Percentiles rank a stretch among this genome's conserved stretches.
Evolutionary conservation across 441 rosid species (phyloP).

Genomic region (Monsonia emarginata): DNA sequence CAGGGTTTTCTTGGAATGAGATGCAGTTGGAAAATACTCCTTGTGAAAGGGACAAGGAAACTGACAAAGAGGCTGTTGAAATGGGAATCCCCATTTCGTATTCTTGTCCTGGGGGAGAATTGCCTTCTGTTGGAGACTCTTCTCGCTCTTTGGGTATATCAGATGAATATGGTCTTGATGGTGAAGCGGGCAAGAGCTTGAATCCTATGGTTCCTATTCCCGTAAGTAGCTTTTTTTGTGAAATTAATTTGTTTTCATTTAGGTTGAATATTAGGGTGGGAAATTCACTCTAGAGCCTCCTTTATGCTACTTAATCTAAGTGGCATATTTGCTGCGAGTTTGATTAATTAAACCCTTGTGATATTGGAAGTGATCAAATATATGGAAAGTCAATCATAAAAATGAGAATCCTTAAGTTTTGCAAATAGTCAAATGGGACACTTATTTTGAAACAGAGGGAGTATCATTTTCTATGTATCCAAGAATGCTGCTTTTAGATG

Average conservation of each 20-base stretch:
- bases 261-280: neutral
- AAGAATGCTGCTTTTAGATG: neutral
- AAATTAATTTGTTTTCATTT: neutral
- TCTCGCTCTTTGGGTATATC: slow-evolving; percentile 31
- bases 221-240: slow-evolving; percentile 37
- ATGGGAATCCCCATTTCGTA: neutral
- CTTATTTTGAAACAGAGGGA: too few species aligned
- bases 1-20: slow-evolving; percentile 14
- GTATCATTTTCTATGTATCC: too few species aligned
- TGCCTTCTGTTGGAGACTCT: slow-evolving; percentile 28
- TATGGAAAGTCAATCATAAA: too few species aligned
- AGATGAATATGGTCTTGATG: slow-evolving; percentile 57
- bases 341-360: neutral
- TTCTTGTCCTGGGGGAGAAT: slow-evolving; percentile 22
- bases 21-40: slow-evolving; percentile 18
- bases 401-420: too few species aligned
- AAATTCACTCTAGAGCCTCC: neutral
- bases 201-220: slow-evolving; percentile 78
- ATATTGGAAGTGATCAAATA: neutral
- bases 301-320: neutral
- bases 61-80: slow-evolving; percentile 19
- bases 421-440: too few species aligned
- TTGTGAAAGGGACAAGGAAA: slow-evolving; percentile 17
- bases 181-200: slow-evolving; percentile 71
- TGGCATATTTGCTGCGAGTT: neutral